Evolutionary conservation across 2,329 filamentous ascomycete species (phyloP).

Genomic region (Diaporthe vexans): DNA sequence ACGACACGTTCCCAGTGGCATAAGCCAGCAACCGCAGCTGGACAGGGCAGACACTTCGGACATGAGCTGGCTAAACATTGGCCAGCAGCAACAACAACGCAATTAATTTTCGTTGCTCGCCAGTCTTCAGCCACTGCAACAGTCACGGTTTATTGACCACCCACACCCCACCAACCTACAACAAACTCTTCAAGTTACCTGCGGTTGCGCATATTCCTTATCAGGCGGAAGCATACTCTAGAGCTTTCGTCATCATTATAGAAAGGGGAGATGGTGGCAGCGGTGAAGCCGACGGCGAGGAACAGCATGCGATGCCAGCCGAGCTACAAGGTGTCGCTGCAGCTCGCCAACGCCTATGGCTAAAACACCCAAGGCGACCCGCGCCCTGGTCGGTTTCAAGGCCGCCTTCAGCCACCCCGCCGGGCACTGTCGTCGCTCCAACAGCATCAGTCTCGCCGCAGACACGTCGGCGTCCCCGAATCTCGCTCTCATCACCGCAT

Average conservation of each 20-base stretch:
- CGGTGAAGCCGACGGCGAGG: neutral
- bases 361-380: neutral
- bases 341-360: neutral
- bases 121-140: constrained; percentile 2
- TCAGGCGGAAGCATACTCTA: constrained; percentile 32
- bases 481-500: neutral
- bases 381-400: constrained; percentile 7
- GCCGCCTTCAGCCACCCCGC: neutral
- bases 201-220: neutral
- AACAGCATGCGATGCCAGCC: neutral
- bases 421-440: constrained; percentile 10
- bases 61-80: constrained; percentile 86
- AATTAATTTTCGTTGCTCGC: constrained; percentile 30
- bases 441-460: neutral
- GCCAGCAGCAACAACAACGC: constrained; percentile 46
- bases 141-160: constrained; percentile 35
- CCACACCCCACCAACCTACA: constrained; percentile 31
- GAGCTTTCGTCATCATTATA: constrained; percentile 29
- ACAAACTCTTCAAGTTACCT: constrained; percentile 29
- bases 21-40: constrained; percentile 66
- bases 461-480: constrained; percentile 3
- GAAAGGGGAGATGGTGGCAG: constrained; percentile 20
- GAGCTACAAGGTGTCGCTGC: neutral
- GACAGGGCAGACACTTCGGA: constrained; percentile 68
- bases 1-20: constrained; percentile 50